Evolutionary conservation across 176 grass and related monocot genomes (phyloP).

Genomic region (Lolium perenne): DNA sequence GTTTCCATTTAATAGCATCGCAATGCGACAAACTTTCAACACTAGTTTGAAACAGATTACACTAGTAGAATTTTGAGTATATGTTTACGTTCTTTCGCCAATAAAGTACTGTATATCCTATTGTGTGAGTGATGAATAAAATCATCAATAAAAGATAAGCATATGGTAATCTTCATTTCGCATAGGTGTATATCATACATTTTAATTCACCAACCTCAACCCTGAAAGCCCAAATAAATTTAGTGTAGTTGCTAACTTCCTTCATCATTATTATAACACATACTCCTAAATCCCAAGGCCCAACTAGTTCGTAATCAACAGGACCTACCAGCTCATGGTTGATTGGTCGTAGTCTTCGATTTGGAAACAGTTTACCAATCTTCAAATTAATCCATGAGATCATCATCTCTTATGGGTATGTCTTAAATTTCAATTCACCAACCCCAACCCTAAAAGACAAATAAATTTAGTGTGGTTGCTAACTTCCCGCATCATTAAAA

Average conservation of each 20-base stretch:
- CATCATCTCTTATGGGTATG: not conserved
- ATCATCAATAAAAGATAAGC: not conserved
- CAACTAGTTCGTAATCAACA: constrained; percentile 29
- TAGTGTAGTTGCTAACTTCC: not conserved
- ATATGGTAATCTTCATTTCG: not conserved
- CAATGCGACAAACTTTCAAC: constrained; percentile 15
- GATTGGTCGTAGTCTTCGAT: not conserved
- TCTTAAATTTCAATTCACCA: constrained; percentile 20
- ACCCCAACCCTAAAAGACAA: not conserved
- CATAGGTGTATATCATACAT: not conserved
- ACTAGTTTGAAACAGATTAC: not conserved
- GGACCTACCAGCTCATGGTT: constrained; percentile 5
- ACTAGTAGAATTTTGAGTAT: constrained; percentile 3
- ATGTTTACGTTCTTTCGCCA: constrained; percentile 17
- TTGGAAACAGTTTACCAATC: constrained; percentile 13
- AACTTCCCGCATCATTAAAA: not conserved
- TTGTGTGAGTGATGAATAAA: not conserved
- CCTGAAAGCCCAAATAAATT: constrained; percentile 7
- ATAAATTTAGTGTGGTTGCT: not conserved
- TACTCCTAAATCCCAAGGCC: not conserved
- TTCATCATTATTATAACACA: not conserved
- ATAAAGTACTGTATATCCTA: not conserved
- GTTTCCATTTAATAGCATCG: constrained; percentile 7
- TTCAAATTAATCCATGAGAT: constrained; percentile 20
- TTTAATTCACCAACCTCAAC: not conserved